phyloP scores from a whole-genome alignment of 2,329 filamentous ascomycete genomes.

The Talaromyces sp. region DNA sequence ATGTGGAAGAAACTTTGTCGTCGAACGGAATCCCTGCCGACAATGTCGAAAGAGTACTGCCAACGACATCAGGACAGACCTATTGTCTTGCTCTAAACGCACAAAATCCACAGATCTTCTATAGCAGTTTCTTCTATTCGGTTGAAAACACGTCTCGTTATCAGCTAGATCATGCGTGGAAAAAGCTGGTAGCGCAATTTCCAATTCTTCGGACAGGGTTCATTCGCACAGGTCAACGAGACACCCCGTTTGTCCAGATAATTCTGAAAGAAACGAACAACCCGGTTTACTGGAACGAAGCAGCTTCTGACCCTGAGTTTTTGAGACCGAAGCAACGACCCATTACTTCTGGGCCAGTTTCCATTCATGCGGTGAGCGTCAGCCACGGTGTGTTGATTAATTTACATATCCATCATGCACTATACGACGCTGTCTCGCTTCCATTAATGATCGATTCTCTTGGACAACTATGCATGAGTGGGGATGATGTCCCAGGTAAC shows the following conservation, averaged over 20 bases:
- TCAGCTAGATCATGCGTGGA: slow-evolving; percentile 58
- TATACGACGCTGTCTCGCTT: slow-evolving; percentile 83
- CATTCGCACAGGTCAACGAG: slow-evolving; percentile 43
- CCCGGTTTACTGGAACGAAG: slow-evolving; percentile 26
- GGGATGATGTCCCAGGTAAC: slow-evolving; percentile 9
- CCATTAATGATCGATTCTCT: slow-evolving; percentile 56
- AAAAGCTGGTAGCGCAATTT: slow-evolving; percentile 47
- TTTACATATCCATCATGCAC: slow-evolving; percentile 71
- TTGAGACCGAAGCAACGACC: slow-evolving; percentile 10
- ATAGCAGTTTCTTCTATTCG: slow-evolving; percentile 63
- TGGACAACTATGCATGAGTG: slow-evolving; percentile 36
- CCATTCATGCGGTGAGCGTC: slow-evolving; percentile 30
- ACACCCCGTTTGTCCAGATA: slow-evolving; percentile 59
- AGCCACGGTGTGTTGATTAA: slow-evolving; percentile 32
- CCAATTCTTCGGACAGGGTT: slow-evolving; percentile 68
- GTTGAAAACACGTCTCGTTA: slow-evolving; percentile 32
- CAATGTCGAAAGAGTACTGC: slow-evolving; percentile 55
- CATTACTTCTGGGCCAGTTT: slow-evolving; percentile 21
- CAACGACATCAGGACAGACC: slow-evolving; percentile 69
- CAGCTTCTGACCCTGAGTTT: slow-evolving; percentile 13
- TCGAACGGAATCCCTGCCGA: slow-evolving; percentile 34
- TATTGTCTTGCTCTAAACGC: slow-evolving; percentile 72
- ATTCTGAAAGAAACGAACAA: slow-evolving; percentile 43
- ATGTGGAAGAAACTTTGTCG: slow-evolving; percentile 1
- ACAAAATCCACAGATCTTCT: slow-evolving; percentile 63